Evolutionary conservation across 2,329 filamentous ascomycete genomes (phyloP), one percentile per base, ranked within the genome.

Genomic region (Colletotrichum cuscutae): DNA sequence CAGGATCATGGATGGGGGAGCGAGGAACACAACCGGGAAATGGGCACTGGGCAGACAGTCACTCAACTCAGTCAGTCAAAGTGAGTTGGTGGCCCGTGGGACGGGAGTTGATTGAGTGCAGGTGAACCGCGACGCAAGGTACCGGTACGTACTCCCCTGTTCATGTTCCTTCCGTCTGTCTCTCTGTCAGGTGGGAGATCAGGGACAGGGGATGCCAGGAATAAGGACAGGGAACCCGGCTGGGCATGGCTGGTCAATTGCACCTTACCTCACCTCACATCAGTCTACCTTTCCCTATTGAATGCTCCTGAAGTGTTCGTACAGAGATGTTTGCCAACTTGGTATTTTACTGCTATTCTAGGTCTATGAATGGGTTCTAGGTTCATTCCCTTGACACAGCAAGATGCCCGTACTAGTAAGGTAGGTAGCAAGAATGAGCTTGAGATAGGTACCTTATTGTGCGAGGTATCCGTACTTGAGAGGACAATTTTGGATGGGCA

Each of bases 151-250:
- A 22, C 32, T 19, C 22, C 42, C 35, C 30, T n/a, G 53, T 26
- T 24, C 37, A 49, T 53, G 61, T 58, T 37, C 66, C 60, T 46
- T 71, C 68, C 56, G 57, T 52, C 49, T 68, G 54, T 60, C 32
- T 68, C 52, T 72, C 57, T 62, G 64, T 57, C 64, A 71, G 65
- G 65, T 59, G 54, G 70, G 42, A 59, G 46, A 54, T 53, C 65
- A 46, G 28, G 65, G 70, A 54, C 70, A 69, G 59, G 69, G 58
- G 60, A 42, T 12, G 26, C n/a, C 19, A 32, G 30, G 32, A 24
- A 49, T 46, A 46, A 57, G 37, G 62, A 67, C 22, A 71, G 57
- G 56, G 52, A 54, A 53, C 19, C 28, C 22, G 46, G 28, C 30
- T 30, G 11, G 28, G 28, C 19, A 57, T 37, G 52, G 52, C 57